Evolutionary conservation across 768 basidiomycete species (phyloP), one percentile per base, ranked within the genome.

Genomic region (Trichaptum fuscoviolaceum): DNA sequence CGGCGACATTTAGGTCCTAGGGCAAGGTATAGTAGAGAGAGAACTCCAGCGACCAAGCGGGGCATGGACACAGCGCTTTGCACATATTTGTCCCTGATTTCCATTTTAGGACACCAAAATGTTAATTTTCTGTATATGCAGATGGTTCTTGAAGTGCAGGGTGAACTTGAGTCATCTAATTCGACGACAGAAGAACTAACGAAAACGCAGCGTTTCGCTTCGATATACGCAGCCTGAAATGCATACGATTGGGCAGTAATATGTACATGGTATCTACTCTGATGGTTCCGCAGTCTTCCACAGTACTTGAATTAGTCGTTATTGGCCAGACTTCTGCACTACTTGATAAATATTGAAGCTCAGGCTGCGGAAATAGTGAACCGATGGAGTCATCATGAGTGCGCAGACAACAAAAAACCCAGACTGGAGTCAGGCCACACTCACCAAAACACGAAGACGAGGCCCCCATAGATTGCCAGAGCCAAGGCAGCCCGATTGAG

Each of bases 371-470:
- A 24, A 15, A 72, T 68, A 71, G 67, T 71, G 59, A 63, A 62
- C 27, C 25, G 15, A 57, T 59, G 57, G 42, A 52, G 42, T 61
- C 59, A 34, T 61, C 2, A 15, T 24, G 23, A 61, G 18, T 61
- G 25, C 59, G 30, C 24, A 61, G 59, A 24, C 62, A 24, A 58
- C 26, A 24, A 26, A 57, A 57, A 30, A 64, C 20, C 30, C 42
- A 2, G n/a, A 27, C 42, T 23, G 57, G 4, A 25, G 24, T 26
- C 27, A 26, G 25, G 23, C 65, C 24, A 12, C 27, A 78, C 93
- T 71, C 73, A 95, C 95, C 95, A 97, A 77, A 96, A 93, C 25
- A 91, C 81, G 77, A 95, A 93, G 42, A 98, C 85, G 72, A 82
- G 83, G 34, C 80, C 76, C 17, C 96, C 96, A 74, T 97, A 98